Conservation (phyloP, 495 filamentous ascomycete species). For the Lasiosphaeria ovina region DNA sequence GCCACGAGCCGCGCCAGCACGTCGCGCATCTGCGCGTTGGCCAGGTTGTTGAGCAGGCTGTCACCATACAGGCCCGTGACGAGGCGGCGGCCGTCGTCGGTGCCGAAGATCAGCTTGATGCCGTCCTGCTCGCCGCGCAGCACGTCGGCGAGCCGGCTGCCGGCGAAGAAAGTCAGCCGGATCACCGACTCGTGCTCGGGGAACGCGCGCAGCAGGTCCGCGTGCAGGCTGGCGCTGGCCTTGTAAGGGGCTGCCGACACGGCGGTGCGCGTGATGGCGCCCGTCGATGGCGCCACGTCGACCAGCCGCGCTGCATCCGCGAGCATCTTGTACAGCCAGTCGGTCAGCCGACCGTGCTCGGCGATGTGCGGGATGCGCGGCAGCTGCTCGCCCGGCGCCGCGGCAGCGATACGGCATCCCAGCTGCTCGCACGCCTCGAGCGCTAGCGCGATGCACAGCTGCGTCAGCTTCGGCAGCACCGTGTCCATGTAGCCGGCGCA, state of each 20-base stretch:
- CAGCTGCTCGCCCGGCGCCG: background rate
- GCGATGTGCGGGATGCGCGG: background rate
- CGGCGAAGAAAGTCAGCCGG: constrained; percentile 9
- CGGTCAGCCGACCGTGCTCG: constrained; percentile 29
- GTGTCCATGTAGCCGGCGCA: constrained; percentile 29
- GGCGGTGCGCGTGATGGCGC: background rate
- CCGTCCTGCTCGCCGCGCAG: constrained; percentile 12
- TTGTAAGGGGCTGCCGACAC: background rate
- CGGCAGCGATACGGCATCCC: constrained; percentile 24
- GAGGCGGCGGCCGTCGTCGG: background rate
- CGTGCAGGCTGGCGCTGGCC: background rate
- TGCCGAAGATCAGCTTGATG: constrained; percentile 17
- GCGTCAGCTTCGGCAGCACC: constrained; percentile 35
- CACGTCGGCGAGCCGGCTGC: constrained; percentile 15
- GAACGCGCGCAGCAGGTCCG: background rate
- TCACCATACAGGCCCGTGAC: constrained; percentile 12
- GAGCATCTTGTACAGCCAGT: constrained; percentile 34
- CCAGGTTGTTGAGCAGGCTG: constrained; percentile 1
- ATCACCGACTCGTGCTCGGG: constrained; percentile 8
- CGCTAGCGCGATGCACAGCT: constrained; percentile 38
- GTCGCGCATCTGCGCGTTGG: background rate
- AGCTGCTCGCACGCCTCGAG: constrained; percentile 40
- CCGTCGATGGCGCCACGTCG: background rate
- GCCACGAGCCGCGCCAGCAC: background rate
- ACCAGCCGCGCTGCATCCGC: constrained; percentile 13